A percentile compares a stretch with the other conserved stretches of the same genome.
These are phyloP conservation scores for Spathaspora boniae DNA, from an alignment of 805 yeast species.

Conservation along the genomic window DNA sequence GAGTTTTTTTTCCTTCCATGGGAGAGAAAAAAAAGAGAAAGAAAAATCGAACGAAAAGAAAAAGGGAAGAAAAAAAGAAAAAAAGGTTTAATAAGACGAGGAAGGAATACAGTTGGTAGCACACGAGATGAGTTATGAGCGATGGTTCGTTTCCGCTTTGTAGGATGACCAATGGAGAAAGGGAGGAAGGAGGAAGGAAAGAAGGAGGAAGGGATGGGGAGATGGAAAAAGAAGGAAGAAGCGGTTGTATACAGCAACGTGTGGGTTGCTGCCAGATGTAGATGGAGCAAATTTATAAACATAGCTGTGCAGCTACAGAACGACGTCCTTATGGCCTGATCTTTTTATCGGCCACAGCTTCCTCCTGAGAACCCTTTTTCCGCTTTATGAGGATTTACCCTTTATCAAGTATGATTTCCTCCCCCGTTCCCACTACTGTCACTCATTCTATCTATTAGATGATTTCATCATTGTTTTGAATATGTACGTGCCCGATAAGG, in stretches of 20 bases:
- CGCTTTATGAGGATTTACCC: too few relatives aligned
- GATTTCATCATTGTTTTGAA: not conserved
- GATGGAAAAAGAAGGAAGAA: not conserved
- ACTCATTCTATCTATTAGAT: not conserved
- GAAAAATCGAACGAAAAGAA: slow-evolving; percentile 6
- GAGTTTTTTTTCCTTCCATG: not conserved
- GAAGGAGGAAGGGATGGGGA: not conserved
- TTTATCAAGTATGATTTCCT: too few relatives aligned
- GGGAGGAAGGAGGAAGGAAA: not conserved
- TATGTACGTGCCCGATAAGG: not conserved
- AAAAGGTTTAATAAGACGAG: slow-evolving; percentile 4
- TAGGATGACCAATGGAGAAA: too few relatives aligned
- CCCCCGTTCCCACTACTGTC: too few relatives aligned
- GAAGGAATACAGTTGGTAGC: not conserved
- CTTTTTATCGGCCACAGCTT: too few relatives aligned
- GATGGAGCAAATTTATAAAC: too few relatives aligned
- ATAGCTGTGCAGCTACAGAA: too few relatives aligned
- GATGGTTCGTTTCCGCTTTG: too few relatives aligned
- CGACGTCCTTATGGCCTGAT: too few relatives aligned
- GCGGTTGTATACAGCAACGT: not conserved
- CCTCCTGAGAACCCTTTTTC: too few relatives aligned
- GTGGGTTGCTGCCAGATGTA: too few relatives aligned
- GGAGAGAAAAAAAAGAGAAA: slow-evolving; percentile 2
- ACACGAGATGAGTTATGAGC: too few relatives aligned
- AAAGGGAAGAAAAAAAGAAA: slow-evolving; percentile 5